Conservation (phyloP, 2,329 filamentous ascomycete genomes). For the Paracorniculantispora psalliotae region DNA sequence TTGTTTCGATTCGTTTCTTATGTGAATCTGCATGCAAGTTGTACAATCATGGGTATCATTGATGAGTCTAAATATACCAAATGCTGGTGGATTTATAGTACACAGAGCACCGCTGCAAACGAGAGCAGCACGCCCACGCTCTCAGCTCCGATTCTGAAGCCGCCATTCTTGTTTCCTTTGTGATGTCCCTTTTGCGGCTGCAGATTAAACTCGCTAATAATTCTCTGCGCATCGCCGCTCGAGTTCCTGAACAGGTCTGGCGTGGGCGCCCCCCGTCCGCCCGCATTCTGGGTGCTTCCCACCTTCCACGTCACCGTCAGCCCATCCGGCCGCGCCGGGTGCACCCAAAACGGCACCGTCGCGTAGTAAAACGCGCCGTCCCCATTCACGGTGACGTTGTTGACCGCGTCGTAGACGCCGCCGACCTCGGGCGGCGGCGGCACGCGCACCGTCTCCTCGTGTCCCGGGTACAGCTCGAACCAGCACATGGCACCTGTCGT, state of each 20-base stretch:
- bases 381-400: neutral
- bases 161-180: neutral
- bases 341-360: constrained; percentile 1
- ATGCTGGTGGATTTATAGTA: neutral
- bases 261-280: neutral
- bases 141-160: neutral
- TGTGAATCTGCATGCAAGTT: neutral
- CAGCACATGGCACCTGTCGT: constrained; percentile 1
- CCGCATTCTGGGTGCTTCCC: neutral
- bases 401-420: neutral
- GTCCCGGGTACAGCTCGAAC: constrained; percentile 5
- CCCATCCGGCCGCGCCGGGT: neutral
- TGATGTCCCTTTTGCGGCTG: neutral
- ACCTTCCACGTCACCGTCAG: constrained; percentile 5
- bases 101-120: neutral
- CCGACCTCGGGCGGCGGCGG: neutral
- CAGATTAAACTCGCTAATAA: neutral
- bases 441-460: neutral
- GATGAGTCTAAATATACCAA: neutral
- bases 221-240: neutral
- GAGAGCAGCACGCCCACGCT: neutral
- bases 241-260: neutral
- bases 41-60: neutral
- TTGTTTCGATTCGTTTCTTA: neutral
- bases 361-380: neutral